A percentile compares a stretch with the other conserved stretches of the same genome.
Evolutionary conservation across 495 filamentous ascomycete genomes (phyloP).

Genomic region (Mycothermus thermophilus): DNA sequence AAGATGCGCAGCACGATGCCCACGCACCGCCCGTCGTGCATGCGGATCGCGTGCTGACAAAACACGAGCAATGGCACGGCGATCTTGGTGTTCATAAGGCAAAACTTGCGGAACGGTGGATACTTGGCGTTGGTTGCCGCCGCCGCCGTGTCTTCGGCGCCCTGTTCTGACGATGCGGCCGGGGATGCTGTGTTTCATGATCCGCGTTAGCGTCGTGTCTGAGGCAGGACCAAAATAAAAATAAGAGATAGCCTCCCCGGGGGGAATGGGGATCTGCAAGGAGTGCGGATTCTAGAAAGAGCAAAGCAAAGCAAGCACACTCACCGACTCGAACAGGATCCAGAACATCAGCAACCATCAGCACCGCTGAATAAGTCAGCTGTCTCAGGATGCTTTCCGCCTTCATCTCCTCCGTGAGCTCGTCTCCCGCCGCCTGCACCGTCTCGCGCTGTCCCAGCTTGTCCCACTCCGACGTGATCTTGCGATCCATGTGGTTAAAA

Average conservation of each 20-base stretch:
- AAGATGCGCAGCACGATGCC: constrained; percentile 72
- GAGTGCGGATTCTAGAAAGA: constrained; percentile 4
- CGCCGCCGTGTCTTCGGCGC: background rate
- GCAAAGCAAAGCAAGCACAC: constrained; percentile 7
- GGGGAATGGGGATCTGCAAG: too few species aligned
- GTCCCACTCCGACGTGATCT: constrained; percentile 79
- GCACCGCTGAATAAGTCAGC: constrained; percentile 77
- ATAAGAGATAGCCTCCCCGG: too few species aligned
- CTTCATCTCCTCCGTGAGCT: constrained; percentile 91
- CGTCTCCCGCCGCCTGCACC: constrained; percentile 43
- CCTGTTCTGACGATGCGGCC: background rate
- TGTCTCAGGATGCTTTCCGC: constrained; percentile 92
- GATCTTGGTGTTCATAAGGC: constrained; percentile 61
- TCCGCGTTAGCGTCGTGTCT: too few species aligned
- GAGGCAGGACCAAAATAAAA: too few species aligned
- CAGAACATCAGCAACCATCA: constrained; percentile 76
- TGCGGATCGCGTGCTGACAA: constrained; percentile 75
- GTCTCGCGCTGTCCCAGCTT: constrained; percentile 44
- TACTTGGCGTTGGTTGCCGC: constrained; percentile 9
- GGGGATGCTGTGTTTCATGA: background rate
- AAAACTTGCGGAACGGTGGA: constrained; percentile 58
- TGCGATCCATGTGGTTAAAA: constrained; percentile 73
- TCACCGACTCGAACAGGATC: constrained; percentile 53
- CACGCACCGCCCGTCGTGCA: constrained; percentile 84
- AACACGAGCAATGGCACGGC: constrained; percentile 83